Base-by-base conservation (phyloP, 345 rosid species). In the Sisymbrium irio region DNA sequence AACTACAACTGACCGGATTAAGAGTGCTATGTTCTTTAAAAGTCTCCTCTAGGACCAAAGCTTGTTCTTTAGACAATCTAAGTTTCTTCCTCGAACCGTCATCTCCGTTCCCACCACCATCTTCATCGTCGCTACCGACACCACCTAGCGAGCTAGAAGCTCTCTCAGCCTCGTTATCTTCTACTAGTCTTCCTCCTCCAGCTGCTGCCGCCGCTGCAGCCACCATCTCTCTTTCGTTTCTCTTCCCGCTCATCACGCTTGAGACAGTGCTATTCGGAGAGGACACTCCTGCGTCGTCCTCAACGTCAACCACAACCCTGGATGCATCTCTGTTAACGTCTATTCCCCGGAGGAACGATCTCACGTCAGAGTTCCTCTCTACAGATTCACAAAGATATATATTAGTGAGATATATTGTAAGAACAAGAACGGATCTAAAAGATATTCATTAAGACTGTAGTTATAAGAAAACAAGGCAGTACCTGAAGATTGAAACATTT, bases 21-120 rank as follows among this genome's bases (percentile, higher is more conserved):
- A 93, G 93, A 46, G 98, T 89, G 77, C 82, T 85, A 44, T 90
- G 96, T 59, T 89, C 97, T 81, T 93, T 93, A 86, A 93, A 93
- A 53, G 89, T 89, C 66, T 93, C 97, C 65, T 93, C 97, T 10
- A 93, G 96, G 39, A 93, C 79, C 74, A 87, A 50, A 5, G 98
- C 86, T 77, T 90, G 97, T 50, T 90, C 93, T 77, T 88, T 90
- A 15, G 96, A 82, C 30, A 93, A 80, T 59, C 98, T 70, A 7
- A 92, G 93, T 77, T 92, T 92, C 82, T 93, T 93, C 85, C 93
- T 85, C 4, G 92, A 85, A 4, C 79, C 90, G 41, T 85, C 96
- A 11, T 85, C 97, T 8, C 91, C 94, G 14, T 62, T 87, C 2
- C 86, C 89, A 0, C 85, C 89, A 41, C 89, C 91, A 47, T 93